phyloP scores from a whole-genome alignment of 306 rosid species.

The Datisca glomerata region DNA sequence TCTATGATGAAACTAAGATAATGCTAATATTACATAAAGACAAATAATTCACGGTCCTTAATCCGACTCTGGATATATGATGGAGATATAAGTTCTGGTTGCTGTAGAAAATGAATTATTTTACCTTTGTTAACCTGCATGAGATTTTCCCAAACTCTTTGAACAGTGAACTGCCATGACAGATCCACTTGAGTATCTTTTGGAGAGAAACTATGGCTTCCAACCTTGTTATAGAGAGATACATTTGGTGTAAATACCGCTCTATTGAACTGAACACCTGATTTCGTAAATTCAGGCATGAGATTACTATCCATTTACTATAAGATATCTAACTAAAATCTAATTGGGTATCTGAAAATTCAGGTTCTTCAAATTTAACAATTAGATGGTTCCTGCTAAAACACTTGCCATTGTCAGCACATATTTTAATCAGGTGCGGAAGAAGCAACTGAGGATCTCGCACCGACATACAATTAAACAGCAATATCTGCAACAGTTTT shows the following conservation, averaged over 20 bases:
- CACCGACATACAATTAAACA: constrained; percentile 92
- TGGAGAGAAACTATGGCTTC: constrained; percentile 44
- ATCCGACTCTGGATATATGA: too few relatives aligned
- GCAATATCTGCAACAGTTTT: constrained; percentile 50
- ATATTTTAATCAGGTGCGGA: constrained; percentile 66
- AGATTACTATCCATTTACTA: background rate
- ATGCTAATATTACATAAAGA: too few relatives aligned
- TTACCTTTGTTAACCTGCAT: constrained; percentile 55
- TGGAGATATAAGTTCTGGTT: background rate
- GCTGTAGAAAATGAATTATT: background rate
- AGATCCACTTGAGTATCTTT: constrained; percentile 54
- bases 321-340: too few relatives aligned
- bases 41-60: too few relatives aligned
- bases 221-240: constrained; percentile 70
- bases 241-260: constrained; percentile 82
- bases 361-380: too few relatives aligned
- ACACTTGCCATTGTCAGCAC: constrained; percentile 71
- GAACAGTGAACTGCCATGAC: constrained; percentile 79
- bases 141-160: constrained; percentile 74
- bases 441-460: constrained; percentile 86
- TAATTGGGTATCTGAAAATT: too few relatives aligned
- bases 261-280: constrained; percentile 80
- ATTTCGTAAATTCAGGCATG: background rate
- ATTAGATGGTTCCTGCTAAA: constrained; percentile 3
- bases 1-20: too few relatives aligned